Base-by-base conservation (phyloP, 768 basidiomycete genomes). In the Amanita muscaria region DNA sequence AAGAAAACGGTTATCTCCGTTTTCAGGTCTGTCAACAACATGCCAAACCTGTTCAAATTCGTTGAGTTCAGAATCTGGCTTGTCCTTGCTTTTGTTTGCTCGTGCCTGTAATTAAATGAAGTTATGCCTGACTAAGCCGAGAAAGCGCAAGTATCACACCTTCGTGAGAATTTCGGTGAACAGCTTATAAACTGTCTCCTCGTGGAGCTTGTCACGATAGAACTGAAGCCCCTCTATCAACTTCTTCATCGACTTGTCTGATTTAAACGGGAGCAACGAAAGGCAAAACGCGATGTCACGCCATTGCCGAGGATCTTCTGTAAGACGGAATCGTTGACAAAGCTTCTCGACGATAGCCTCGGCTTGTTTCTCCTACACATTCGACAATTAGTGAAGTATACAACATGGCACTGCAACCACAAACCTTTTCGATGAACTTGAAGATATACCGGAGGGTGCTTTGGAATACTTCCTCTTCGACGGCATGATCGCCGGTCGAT, bases 301-400 rank as follows among this genome's bases (percentile, higher is more conserved):
- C 96, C 96, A 99, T 59, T 98, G 96, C 4, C 94, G 77, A 12
- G 88, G 77, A 23, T 93, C 90, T 32, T 87, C 84, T 1, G 86
- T 80, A 3, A 89, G 69, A 18, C 86, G 76, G 80, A 98, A 97
- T 6, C 94, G 80, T 56, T 96, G 91, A 56, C 96, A 99, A 2
- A 99, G 79, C 59, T 97, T 99, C 56, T 99, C 94, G 43, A 98
- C 88, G 50, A 99, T 89, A 56, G 76, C 85, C 64, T 98, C 94
- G 0, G 94, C 93, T 77, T 96, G 94, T 64, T 94, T 97, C 65
- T 98, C 92, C 91, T 94, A 55, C 11, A 22, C 16, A 10, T 33
- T 30, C 23, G 12, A 18, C 15, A 45, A n/a, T 25, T 49, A 10
- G 12, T 27, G 24, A 22, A 3, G 14, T 38, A 14, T 12, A 10